Percentiles rank a stretch among this genome's conserved stretches.
Evolutionary conservation across 306 rosid genomes (phyloP).

Genomic region (Canavalia gladiata): DNA sequence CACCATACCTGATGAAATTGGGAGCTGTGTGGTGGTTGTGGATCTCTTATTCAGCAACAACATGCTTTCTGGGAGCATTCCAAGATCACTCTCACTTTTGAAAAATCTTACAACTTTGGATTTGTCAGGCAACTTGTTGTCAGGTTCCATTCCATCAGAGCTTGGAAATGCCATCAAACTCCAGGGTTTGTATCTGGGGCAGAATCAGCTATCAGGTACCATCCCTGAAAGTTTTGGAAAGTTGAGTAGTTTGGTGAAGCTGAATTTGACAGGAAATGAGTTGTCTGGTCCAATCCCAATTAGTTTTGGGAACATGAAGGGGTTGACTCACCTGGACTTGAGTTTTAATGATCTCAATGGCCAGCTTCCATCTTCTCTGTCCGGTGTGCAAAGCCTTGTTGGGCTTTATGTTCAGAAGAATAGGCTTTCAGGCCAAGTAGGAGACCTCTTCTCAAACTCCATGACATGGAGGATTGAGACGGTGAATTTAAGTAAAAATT

Average conservation of each 20-base stretch:
- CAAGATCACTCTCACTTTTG: slow-evolving; percentile 69
- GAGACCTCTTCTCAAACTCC: slow-evolving; percentile 68
- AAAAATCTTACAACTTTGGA: slow-evolving; percentile 86
- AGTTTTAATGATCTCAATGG: slow-evolving; percentile 76
- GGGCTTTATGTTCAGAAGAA: slow-evolving; percentile 91
- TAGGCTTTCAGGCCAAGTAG: slow-evolving; percentile 70
- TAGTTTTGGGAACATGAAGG: slow-evolving; percentile 73
- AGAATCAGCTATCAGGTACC: slow-evolving; percentile 69
- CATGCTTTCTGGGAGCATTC: slow-evolving; percentile 81
- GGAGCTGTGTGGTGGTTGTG: slow-evolving; percentile 71
- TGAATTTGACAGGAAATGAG: slow-evolving; percentile 87
- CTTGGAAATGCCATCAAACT: slow-evolving; percentile 75
- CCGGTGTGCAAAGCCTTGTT: slow-evolving; percentile 70
- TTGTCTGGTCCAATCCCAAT: slow-evolving; percentile 74
- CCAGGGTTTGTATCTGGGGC: slow-evolving; percentile 87
- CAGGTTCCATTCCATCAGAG: slow-evolving; percentile 83
- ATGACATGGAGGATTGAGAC: slow-evolving; percentile 90
- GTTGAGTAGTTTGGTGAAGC: slow-evolving; percentile 80
- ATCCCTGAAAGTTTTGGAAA: slow-evolving; percentile 78
- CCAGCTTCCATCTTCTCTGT: slow-evolving; percentile 77
- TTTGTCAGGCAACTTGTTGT: slow-evolving; percentile 81
- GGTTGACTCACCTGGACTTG: slow-evolving; percentile 79
- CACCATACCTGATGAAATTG: slow-evolving; percentile 82
- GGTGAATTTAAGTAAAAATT: slow-evolving; percentile 79
- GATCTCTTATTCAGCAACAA: slow-evolving; percentile 78